Evolutionary conservation across 177 flowering plant species (phyloP), one percentile per base, ranked within the genome.

Genomic region (Tripterygium wilfordii): DNA sequence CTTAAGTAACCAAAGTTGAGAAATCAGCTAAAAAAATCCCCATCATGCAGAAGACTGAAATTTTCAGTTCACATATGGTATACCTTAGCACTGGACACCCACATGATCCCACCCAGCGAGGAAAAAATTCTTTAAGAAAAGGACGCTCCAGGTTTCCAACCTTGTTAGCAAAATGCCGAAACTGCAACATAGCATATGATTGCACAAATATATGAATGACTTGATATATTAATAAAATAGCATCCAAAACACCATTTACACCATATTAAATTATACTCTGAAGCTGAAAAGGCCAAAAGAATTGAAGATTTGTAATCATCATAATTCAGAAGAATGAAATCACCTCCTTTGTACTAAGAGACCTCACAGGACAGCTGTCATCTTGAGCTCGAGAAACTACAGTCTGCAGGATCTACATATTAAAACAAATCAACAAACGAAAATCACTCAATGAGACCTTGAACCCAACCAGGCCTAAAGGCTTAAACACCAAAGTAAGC

Each of bases 81-180:
- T 55, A 91, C 98, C 94, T 86, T 48, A 92, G 61, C 21, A 83
- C 72, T 23, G 96, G 98, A 66, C 96, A 88, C 20, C 98, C 98
- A 69, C 81, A 72, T 19, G 85, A 76, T 53, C 72, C 88, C 35
- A 92, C 88, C 98, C 98, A 92, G 16, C 98, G 88, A 41, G 88
- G 89, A 54, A 92, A 92, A 60, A 92, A 86, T 44, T 92, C 98
- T 60, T 86, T 89, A 15, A 85, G 83, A 66, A 92, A 88, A 40
- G 96, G 98, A n/a, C 98, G 98, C 64, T 92, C 98, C 46, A 92
- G 89, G 71, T 92, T 92, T 49, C 98, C 98, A 61, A 92, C 69
- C 69, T 92, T 86, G 56, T 86, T 92, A 16, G 96, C 85, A 42
- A 76, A 80, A 54, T 88, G 96, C 15, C 98, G 88, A 51, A 92